phyloP scores from a whole-genome alignment of 495 filamentous ascomycete species.

The Darksidea phi region DNA sequence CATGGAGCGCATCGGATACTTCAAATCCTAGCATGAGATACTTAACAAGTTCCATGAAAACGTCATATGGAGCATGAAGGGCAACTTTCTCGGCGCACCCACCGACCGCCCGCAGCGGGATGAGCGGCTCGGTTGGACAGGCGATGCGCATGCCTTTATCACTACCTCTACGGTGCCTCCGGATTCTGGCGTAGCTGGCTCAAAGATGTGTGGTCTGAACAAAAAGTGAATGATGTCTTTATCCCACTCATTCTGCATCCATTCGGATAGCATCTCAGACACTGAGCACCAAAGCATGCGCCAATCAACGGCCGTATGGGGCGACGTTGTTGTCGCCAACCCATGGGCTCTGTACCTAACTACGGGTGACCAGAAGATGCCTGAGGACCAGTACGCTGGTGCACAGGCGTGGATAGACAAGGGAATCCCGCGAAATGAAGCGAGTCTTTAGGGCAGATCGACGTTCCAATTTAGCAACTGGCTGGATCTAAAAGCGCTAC shows the following conservation, averaged over 20 bases:
- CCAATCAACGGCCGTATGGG: conserved; percentile 49
- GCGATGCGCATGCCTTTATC: conserved; percentile 54
- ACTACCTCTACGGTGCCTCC: conserved; percentile 52
- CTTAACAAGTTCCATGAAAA: conserved; percentile 54
- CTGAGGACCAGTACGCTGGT: conserved; percentile 31
- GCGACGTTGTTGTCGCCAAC: conserved; percentile 48
- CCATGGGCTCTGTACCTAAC: conserved; percentile 49
- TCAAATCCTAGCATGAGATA: conserved; percentile 50
- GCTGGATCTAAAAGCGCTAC: conserved; percentile 53
- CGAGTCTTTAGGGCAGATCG: conserved; percentile 44
- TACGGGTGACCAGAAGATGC: conserved; percentile 47
- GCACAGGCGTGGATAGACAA: conserved; percentile 47
- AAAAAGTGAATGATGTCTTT: conserved; percentile 8
- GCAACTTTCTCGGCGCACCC: conserved; percentile 55
- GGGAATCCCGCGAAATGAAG: conserved; percentile 47
- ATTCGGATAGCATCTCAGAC: conserved; percentile 17
- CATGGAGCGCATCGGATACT: conserved; percentile 50
- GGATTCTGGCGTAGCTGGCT: conserved; percentile 54
- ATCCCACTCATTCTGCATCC: conserved; percentile 9
- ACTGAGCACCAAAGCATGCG: conserved; percentile 12
- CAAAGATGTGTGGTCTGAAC: conserved; percentile 48
- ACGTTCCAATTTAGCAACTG: conserved; percentile 53
- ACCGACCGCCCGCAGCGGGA: conserved; percentile 59
- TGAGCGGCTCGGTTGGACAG: conserved; percentile 58
- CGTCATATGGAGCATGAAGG: conserved; percentile 53